A percentile compares a stretch with the other conserved stretches of the same genome.
Evolutionary conservation across 2,329 filamentous ascomycete species (phyloP).

Genomic region (Microsporum audouinii): DNA sequence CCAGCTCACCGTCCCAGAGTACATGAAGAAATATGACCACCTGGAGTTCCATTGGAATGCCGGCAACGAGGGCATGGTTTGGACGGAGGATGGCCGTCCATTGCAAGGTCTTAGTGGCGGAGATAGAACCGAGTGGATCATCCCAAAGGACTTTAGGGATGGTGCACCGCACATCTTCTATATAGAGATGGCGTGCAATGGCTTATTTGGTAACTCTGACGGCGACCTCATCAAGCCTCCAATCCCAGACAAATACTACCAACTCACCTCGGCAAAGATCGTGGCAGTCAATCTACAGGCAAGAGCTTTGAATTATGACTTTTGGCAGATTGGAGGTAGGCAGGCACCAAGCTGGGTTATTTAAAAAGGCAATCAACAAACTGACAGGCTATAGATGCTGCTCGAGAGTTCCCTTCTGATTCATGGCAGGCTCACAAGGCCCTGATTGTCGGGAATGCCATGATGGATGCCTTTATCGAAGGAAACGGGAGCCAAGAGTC

Average conservation of each 20-base stretch:
- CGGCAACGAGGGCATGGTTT: conserved; percentile 87
- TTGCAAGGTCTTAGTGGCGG: conserved; percentile 86
- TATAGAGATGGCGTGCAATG: conserved; percentile 97
- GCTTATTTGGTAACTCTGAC: conserved; percentile 90
- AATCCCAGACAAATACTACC: conserved; percentile 69
- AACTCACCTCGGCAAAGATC: conserved; percentile 66
- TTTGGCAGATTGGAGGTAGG: conserved; percentile 70
- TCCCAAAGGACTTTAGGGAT: conserved; percentile 70
- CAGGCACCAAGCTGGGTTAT: not conserved
- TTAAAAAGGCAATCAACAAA: not conserved
- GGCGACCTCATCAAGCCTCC: conserved; percentile 83
- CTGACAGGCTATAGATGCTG: conserved; percentile 51
- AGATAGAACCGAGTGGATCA: conserved; percentile 81
- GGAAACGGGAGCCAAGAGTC: conserved; percentile 61
- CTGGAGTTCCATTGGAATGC: conserved; percentile 97
- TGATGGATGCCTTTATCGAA: conserved; percentile 81
- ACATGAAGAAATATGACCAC: conserved; percentile 62
- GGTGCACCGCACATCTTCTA: conserved; percentile 83
- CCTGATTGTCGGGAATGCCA: conserved; percentile 67
- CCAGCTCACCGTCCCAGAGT: conserved; percentile 60
- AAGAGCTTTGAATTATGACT: conserved; percentile 74
- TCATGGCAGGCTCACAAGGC: conserved; percentile 85
- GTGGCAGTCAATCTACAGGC: conserved; percentile 81
- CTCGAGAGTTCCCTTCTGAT: conserved; percentile 77
- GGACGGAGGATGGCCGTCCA: conserved; percentile 79